Percentiles rank a stretch among this genome's conserved stretches.
These are phyloP conservation scores for Acorus calamus DNA, from an alignment of 106 monocot species.

Conservation along the genomic window DNA sequence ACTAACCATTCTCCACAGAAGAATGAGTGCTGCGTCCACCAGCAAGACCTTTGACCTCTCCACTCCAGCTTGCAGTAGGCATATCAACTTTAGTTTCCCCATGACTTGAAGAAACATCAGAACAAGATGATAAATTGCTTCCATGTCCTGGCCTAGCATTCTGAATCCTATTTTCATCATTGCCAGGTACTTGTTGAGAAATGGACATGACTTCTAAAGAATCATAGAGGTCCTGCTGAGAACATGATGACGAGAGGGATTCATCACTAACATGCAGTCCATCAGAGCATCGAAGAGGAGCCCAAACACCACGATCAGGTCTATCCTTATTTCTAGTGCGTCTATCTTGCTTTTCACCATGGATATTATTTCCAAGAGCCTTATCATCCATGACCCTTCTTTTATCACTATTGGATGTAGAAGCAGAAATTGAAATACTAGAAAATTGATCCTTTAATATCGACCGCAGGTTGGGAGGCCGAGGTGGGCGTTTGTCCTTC, in stretches of 20 bases:
- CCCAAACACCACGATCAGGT: conserved; percentile 81
- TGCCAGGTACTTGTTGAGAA: conserved; percentile 17
- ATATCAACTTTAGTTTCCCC: conserved; percentile 34
- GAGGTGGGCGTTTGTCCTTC: conserved; percentile 61
- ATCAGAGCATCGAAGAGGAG: conserved; percentile 55
- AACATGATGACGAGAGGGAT: conserved; percentile 9
- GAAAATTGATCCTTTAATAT: conserved; percentile 28
- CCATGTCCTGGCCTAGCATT: conserved; percentile 8
- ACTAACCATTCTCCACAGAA: conserved; percentile 45
- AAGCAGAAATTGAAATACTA: conserved; percentile 3
- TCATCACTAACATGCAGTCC: conserved; percentile 30
- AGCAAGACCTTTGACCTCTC: conserved; percentile 24
- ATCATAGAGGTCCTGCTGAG: conserved; percentile 9
- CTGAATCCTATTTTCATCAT: conserved; percentile 12
- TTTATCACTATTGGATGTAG: conserved; percentile 27
- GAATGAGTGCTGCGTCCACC: conserved; percentile 20
- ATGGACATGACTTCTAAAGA: conserved; percentile 8
- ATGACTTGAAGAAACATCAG: conserved; percentile 9
- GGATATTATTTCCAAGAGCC: conserved; percentile 13
- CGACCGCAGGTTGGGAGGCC: conserved; percentile 31
- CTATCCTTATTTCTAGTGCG: conserved; percentile 35
- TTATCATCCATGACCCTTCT: conserved; percentile 45
- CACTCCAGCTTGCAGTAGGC: conserved; percentile 18
- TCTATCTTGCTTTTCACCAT: conserved; percentile 23
- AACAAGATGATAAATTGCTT: conserved; percentile 4